These are phyloP conservation scores for Exidia glandulosa DNA, from an alignment of 768 basidiomycete genomes.

Conservation along the genomic window DNA sequence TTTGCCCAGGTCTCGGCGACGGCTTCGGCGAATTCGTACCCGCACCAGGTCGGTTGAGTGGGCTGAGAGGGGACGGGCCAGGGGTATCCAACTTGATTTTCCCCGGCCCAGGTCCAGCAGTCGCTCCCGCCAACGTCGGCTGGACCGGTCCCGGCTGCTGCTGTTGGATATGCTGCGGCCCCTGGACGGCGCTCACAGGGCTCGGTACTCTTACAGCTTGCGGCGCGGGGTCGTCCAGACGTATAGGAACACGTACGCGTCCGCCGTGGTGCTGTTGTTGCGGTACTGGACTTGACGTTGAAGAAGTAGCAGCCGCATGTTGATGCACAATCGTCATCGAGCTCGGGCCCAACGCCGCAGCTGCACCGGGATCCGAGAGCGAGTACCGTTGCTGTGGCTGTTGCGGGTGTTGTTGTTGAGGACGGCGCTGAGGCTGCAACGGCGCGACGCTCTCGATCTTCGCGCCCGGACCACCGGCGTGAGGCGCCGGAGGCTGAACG, in stretches of 20 bases:
- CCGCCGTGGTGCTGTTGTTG: too few species aligned
- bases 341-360: too few species aligned
- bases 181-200: background rate
- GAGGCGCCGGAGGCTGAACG: too few species aligned
- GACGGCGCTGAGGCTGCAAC: background rate
- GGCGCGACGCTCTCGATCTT: background rate
- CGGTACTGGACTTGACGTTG: too few species aligned
- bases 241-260: background rate
- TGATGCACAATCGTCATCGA: background rate
- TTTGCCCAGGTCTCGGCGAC: background rate
- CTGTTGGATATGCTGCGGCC: background rate
- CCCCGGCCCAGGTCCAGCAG: background rate
- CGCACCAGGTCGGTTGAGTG: background rate
- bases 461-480: background rate
- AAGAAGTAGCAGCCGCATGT: background rate
- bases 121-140: background rate
- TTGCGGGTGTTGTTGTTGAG: background rate
- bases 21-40: background rate
- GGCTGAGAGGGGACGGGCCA: background rate
- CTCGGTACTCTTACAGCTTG: background rate
- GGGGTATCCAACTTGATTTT: background rate
- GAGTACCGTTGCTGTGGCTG: background rate
- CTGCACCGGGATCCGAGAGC: background rate
- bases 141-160: background rate
- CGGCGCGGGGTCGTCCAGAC: background rate